Evolutionary conservation across 768 basidiomycete genomes (phyloP), one percentile per base, ranked within the genome.

Genomic region (Strobilomyces confusus): DNA sequence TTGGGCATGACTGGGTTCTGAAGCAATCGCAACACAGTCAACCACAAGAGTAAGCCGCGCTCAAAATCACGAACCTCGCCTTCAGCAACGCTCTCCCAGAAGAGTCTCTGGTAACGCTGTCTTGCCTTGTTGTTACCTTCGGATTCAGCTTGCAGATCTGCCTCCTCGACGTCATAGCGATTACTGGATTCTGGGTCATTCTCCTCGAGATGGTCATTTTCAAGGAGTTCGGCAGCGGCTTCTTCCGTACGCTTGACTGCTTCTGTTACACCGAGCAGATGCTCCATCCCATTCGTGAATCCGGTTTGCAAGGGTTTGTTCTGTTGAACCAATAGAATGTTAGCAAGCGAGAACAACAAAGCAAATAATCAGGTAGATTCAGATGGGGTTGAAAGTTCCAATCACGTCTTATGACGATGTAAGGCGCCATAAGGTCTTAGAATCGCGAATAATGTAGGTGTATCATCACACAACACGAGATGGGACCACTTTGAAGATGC

Each of bases 261-360:
- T 36, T 67, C 55, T 15, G 55, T 70, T n/a, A 88, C 82, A 36
- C 82, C 86, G 26, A 97, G 75, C 5, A 90, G 67, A 37, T 71
- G 71, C 61, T 97, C 92, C 93, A 97, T 97, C 17, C 87, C 90
- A 41, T 68, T 64, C 8, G 75, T 79, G 69, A 95, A 92, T 9
- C 90, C 89, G 0, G 82, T 87, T 73, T 97, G 93, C 5, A 94
- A 63, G 4, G 73, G 68, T 63, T 82, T 82, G 36, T 74, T 76
- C 88, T 91, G 58, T 26, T 19, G 38, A 55, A 52, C 22, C 1
- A 23, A 51, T 17, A 45, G 9, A 6, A 33, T 30, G 23, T 57
- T 23, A 54, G 55, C 29, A 49, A 12, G 12, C 11, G 14, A 5
- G 4, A 33, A 42, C 44, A 3, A 37, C 49, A 48, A 37, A 23